Conservation (phyloP, 805 yeast genomes). For the Ogataea salicorniae region DNA sequence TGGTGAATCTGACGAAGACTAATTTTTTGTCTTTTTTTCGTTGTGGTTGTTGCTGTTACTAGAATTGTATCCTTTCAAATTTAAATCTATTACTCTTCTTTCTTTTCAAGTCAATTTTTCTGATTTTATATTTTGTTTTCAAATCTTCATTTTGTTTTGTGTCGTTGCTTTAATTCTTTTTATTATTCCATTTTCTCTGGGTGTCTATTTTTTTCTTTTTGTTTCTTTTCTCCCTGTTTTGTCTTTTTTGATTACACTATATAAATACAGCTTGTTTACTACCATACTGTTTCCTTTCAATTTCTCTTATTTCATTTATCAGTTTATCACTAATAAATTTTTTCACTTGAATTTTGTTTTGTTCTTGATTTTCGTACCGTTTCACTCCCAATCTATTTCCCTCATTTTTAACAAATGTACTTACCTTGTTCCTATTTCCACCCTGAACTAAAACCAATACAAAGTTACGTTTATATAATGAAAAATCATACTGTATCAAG, state of each 20-base stretch:
- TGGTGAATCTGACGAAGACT: slow-evolving; percentile 19
- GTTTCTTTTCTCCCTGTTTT: too few relatives aligned
- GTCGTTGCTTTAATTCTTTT: background rate
- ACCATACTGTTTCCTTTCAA: background rate
- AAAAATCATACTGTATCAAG: too few relatives aligned
- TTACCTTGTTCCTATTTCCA: background rate
- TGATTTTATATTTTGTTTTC: background rate
- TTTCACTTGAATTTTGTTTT: too few relatives aligned
- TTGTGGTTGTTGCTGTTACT: background rate
- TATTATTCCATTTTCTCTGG: too few relatives aligned
- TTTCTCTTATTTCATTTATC: background rate
- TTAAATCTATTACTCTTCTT: background rate
- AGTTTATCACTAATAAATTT: too few relatives aligned
- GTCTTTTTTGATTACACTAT: too few relatives aligned
- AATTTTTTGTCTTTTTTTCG: background rate
- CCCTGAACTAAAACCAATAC: background rate
- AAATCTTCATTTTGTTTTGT: background rate
- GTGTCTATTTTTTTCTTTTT: too few relatives aligned
- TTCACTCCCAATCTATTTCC: too few relatives aligned
- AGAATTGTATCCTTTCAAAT: background rate
- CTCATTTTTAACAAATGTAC: background rate
- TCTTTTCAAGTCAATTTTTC: background rate
- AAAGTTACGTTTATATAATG: background rate
- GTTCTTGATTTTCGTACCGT: too few relatives aligned
- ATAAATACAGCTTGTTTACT: too few relatives aligned